Base-by-base conservation (phyloP, 1,284 basidiomycete species). In the Termitomyces sp. region DNA sequence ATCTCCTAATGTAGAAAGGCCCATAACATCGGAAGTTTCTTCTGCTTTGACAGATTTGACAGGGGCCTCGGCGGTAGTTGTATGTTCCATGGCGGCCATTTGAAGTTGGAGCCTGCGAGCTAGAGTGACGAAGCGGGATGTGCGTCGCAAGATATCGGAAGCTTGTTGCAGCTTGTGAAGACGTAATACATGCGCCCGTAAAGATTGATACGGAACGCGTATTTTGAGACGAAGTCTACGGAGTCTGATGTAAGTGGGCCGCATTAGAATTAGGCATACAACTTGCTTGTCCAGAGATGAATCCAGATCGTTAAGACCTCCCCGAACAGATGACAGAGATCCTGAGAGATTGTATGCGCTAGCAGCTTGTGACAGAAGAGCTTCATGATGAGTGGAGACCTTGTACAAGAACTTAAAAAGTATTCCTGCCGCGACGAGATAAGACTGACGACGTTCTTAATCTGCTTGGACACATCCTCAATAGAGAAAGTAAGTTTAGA, bases 381-480 rank as follows among this genome's bases (percentile, higher is more conserved):
- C 77, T 65, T 90, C 86, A 59, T 91, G 88, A 66, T 91, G 86
- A 34, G 73, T 70, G 31, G 84, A 81, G 26, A 88, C 81, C 84
- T n/a, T n/a, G n/a, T 87, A 18, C 3, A 38, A 50, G 42, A 39
- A 34, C 46, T 53, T 43, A 57, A 49, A 47, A 38, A 30, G 1
- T 10, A 26, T 44, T 11, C 13, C 40, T 11, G 30, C 37, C 14
- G 24, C 11, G 33, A 34, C 16, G 35, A 16, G 6, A 26, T 46
- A 48, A n/a, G 16, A 74, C 86, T 62, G 50, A 93, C 92, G 68
- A 95, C 77, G 52, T 77, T 78, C 68, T 89, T 87, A 46, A 96
- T 83, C 68, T 96, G 91, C 64, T 87, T 89, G 26, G 87, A 86
- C 16, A 94, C 84, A 66, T 96, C 92, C 45, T 96, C 93, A 56